Base-by-base conservation (phyloP, 768 basidiomycete genomes). In the Hygrophoropsis aurantiaca region DNA sequence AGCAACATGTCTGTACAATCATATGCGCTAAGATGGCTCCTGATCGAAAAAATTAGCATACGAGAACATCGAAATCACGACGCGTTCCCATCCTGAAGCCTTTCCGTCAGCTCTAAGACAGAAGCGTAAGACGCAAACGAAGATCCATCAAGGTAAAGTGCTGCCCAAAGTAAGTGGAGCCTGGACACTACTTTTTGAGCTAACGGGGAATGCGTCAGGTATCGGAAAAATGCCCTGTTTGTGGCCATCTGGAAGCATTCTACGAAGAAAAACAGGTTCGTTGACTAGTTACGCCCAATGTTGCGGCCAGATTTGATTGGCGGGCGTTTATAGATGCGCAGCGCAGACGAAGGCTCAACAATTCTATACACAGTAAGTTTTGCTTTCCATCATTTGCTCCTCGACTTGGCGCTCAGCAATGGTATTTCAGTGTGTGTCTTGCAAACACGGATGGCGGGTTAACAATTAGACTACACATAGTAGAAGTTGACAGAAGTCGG, bases 331-430 rank as follows among this genome's bases (percentile, higher is more conserved):
- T 62, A 90, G 88, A 72, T 90, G 63, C 82, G 93, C 41, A 90
- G 90, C 54, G 94, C 91, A 32, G 94, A 95, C 67, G 94, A 95
- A 74, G 94, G 94, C 3, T 90, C 90, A 25, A 97, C 93, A 11
- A 84, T 94, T 58, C 85, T 95, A 65, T 97, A 94, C 67, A 91
- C 85, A n/a, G 93, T 93, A 62, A 51, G 87, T 74, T 25, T 52
- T 40, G 40, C 35, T 24, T 40, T 41, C 30, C 43, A n/a, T 25
- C 32, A 23, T 35, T 6, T 20, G 30, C 41, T 15, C 25, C 21
- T 0, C 49, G 20, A 5, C 33, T 26, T 5, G 16, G 39, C 37
- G 34, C 42, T 52, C 55, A 59, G 20, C 18, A n/a, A 20, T 50
- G 47, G 27, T 8, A 34, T 47, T 27, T 34, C 60, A 91, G 90